These are phyloP conservation scores for Lactarius sp. DNA, from an alignment of 768 basidiomycete species.

Conservation along the genomic window DNA sequence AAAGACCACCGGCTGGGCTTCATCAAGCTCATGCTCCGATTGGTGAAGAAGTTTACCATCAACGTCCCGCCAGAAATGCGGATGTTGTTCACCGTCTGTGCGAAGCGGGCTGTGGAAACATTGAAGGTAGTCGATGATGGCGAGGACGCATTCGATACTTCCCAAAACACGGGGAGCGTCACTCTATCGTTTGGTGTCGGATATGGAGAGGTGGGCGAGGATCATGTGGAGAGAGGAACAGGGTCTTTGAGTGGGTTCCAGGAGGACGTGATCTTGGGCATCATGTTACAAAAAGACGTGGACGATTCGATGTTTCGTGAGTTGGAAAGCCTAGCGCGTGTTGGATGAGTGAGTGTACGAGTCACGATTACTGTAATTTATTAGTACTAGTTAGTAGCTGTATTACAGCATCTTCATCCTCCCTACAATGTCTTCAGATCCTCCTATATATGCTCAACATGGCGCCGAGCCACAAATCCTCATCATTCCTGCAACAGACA, in stretches of 20 bases:
- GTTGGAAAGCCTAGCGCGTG: slow-evolving; percentile 70
- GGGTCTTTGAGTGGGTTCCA: slow-evolving; percentile 70
- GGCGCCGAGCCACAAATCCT: slow-evolving; percentile 54
- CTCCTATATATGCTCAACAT: slow-evolving; percentile 23
- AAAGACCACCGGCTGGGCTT: slow-evolving; percentile 61
- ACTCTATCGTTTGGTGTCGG: slow-evolving; percentile 82
- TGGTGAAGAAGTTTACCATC: slow-evolving; percentile 60
- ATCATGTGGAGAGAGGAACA: slow-evolving; percentile 60
- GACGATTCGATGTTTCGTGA: slow-evolving; percentile 74
- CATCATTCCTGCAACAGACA: slow-evolving; percentile 64
- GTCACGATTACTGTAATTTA: slow-evolving; percentile 12
- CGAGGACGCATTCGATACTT: slow-evolving; percentile 67
- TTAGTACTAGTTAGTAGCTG: not conserved
- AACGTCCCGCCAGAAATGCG: slow-evolving; percentile 49
- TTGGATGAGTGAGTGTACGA: slow-evolving; percentile 44
- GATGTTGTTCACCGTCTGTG: slow-evolving; percentile 46
- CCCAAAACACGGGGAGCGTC: slow-evolving; percentile 50
- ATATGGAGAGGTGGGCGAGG: slow-evolving; percentile 69
- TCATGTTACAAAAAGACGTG: slow-evolving; percentile 66
- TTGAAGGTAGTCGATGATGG: slow-evolving; percentile 76
- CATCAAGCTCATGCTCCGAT: slow-evolving; percentile 61
- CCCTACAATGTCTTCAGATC: slow-evolving; percentile 16
- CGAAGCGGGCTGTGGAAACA: slow-evolving; percentile 67
- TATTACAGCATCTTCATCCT: not conserved
- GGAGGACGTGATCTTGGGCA: slow-evolving; percentile 60